phyloP scores from a whole-genome alignment of 148 eudicot species.

The Polygonum maritimum region DNA sequence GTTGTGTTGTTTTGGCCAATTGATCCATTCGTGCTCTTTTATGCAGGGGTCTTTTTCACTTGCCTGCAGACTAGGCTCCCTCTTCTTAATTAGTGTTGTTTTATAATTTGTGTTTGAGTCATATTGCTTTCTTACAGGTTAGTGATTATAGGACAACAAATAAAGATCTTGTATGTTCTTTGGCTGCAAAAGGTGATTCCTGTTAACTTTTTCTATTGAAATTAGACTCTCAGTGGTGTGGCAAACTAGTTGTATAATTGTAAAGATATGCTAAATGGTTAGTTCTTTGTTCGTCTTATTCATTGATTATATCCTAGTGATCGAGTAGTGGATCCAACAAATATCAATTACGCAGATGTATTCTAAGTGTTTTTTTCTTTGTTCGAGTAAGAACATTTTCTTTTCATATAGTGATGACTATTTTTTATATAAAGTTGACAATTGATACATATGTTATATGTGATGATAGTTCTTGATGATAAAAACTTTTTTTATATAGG shows the following conservation, averaged over 20 bases:
- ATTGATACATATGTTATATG: no score
- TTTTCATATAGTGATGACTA: no score
- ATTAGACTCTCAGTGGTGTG: conserved; percentile 38
- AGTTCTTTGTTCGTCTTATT: conserved; percentile 1
- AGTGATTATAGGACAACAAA: conserved; percentile 32
- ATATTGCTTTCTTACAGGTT: conserved; percentile 45
- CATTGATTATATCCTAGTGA: background rate
- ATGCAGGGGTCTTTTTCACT: background rate
- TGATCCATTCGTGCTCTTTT: background rate
- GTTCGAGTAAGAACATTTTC: no score
- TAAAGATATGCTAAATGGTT: conserved; percentile 54
- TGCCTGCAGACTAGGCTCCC: background rate
- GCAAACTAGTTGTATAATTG: conserved; percentile 36
- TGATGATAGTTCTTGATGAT: no score
- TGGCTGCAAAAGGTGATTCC: conserved; percentile 30
- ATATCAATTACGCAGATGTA: background rate
- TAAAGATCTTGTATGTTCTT: conserved; percentile 32
- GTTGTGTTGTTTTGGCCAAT: background rate
- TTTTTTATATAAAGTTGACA: no score
- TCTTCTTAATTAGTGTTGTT: background rate
- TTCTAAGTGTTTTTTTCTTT: no score
- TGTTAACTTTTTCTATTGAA: conserved; percentile 45
- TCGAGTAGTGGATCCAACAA: background rate
- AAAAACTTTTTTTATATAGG: no score
- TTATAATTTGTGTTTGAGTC: conserved; percentile 17